Evolutionary conservation across 805 yeast genomes (phyloP).

Genomic region (Nakazawaea pomicola): DNA sequence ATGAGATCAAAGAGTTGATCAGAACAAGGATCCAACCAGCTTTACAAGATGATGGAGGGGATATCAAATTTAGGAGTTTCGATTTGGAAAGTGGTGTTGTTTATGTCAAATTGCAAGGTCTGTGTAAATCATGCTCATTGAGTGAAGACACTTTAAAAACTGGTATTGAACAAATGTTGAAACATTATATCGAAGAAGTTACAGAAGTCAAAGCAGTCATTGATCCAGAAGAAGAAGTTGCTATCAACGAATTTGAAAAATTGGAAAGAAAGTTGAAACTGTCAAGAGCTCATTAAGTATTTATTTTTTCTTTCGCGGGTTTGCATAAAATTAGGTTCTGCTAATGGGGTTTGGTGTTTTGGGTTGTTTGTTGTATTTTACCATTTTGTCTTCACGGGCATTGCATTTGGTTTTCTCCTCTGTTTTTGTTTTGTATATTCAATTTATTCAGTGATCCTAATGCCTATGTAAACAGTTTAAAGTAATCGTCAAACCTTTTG

Average conservation of each 20-base stretch:
- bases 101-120: constrained; percentile 56
- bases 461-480: constrained; percentile 5
- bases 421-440: neutral
- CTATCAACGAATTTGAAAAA: constrained; percentile 79
- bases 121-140: constrained; percentile 69
- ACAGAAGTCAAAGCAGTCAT: constrained; percentile 40
- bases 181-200: constrained; percentile 66
- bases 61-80: constrained; percentile 60
- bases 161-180: constrained; percentile 69
- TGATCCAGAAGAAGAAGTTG: constrained; percentile 46
- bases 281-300: constrained; percentile 2
- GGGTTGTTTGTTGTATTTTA: too few species aligned
- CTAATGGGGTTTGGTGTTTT: neutral
- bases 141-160: constrained; percentile 61
- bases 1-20: constrained; percentile 64
- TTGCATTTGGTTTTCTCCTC: too few species aligned
- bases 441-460: neutral
- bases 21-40: constrained; percentile 72
- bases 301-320: neutral
- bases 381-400: too few species aligned
- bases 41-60: constrained; percentile 74
- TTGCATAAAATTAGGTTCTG: too few species aligned
- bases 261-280: constrained; percentile 55
- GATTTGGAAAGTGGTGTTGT: constrained; percentile 54
- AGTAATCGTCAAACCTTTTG: constrained; percentile 34